Evolutionary conservation across 176 grass and related monocot species (phyloP), one percentile per base, ranked within the genome.

Genomic region (Avena eriantha): DNA sequence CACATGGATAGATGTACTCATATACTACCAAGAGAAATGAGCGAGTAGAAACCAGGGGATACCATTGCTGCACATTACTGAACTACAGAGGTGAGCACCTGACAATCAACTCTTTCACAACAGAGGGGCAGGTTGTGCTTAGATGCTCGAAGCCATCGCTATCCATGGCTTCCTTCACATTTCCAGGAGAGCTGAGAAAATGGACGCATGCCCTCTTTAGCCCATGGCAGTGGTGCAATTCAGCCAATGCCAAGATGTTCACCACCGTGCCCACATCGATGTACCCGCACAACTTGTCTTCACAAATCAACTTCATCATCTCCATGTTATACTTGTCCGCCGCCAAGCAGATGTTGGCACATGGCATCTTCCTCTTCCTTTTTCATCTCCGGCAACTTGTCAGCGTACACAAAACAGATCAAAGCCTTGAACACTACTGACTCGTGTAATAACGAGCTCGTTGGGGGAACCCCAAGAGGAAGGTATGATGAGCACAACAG

Each of bases 401-500:
- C 73, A 1, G 73, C 53, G 47, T 53, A 76, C 14, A 76, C 23
- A 10, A 76, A 76, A 53, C 48, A 76, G 73, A 76, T 24, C 13
- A 65, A 65, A 29, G 61, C 61, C 61, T 65, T 65, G 61, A 65
- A 65, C 61, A 65, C 61, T n/a, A n/a, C n/a, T n/a, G n/a, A n/a
- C n/a, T n/a, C n/a, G n/a, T n/a, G n/a, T n/a, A n/a, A n/a, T n/a
- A n/a, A n/a, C n/a, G n/a, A n/a, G n/a, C n/a, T n/a, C n/a, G n/a
- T n/a, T n/a, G n/a, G n/a, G n/a, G n/a, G n/a, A n/a, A n/a, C n/a
- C n/a, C n/a, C n/a, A n/a, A n/a, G n/a, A n/a, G n/a, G n/a, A n/a
- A n/a, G n/a, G n/a, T n/a, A n/a, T n/a, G n/a, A n/a, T n/a, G n/a
- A n/a, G n/a, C n/a, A n/a, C n/a, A n/a, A n/a, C n/a, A n/a, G n/a